These are phyloP conservation scores for Skeletonema tropicum DNA, from an alignment of 108 stramenopile genomes.

Conservation along the genomic window DNA sequence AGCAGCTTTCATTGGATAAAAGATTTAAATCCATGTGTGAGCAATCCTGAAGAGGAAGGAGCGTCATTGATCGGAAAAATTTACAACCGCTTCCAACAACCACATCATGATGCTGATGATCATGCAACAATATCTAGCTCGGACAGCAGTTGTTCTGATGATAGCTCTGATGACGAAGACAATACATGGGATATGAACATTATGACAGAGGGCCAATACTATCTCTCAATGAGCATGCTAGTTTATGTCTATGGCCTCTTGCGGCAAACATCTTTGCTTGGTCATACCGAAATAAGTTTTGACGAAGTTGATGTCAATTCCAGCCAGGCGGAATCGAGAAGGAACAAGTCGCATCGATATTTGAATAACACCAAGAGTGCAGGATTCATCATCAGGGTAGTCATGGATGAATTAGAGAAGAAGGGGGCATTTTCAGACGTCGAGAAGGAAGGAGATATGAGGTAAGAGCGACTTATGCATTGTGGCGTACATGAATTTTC, in stretches of 20 bases:
- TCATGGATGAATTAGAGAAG: conserved; percentile 22
- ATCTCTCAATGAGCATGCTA: conserved; percentile 17
- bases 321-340: not conserved
- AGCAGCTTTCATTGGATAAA: not conserved
- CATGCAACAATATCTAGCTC: not conserved
- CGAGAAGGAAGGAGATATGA: conserved; percentile 10
- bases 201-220: conserved; percentile 26
- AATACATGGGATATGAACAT: conserved; percentile 2
- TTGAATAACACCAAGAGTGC: conserved; percentile 17
- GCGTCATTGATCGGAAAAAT: not conserved
- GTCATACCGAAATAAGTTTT: conserved; percentile 17
- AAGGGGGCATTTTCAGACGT: conserved; percentile 4
- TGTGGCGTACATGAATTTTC: not conserved
- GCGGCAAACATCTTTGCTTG: conserved; percentile 2
- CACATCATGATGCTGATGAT: not conserved
- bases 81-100: not conserved
- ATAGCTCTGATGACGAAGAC: not conserved
- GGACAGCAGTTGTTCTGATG: not conserved
- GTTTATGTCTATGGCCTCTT: conserved; percentile 11
- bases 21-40: not conserved
- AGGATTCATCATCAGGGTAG: conserved; percentile 17
- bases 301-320: conserved; percentile 23
- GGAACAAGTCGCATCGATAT: not conserved
- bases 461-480: not conserved
- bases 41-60: not conserved